Evolutionary conservation across 192 early-diverging fungal genomes (phyloP).

Genomic region (Phycomyces nitens): DNA sequence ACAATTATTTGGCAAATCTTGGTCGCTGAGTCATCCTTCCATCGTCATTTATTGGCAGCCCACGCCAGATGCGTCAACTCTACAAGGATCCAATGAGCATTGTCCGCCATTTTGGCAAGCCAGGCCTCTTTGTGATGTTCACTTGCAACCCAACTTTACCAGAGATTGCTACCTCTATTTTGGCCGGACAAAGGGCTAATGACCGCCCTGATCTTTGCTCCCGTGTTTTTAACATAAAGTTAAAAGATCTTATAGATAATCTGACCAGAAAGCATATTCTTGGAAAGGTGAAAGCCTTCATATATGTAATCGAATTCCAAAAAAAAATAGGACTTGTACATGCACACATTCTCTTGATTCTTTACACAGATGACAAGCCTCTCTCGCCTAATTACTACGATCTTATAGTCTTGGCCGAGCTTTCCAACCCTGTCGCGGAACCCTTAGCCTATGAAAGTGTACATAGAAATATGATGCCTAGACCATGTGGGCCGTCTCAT

Average conservation of each 20-base stretch:
- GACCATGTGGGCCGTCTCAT: slow-evolving; percentile 11
- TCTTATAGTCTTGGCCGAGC: slow-evolving; percentile 2
- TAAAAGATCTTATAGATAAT: slow-evolving; percentile 17
- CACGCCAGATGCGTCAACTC: too few species aligned
- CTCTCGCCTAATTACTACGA: too few species aligned
- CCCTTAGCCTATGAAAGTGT: slow-evolving; percentile 11
- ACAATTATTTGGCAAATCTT: too few species aligned
- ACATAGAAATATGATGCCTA: slow-evolving; percentile 4
- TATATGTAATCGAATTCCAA: slow-evolving; percentile 36
- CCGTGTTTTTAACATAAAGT: slow-evolving; percentile 20
- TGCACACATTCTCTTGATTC: slow-evolving; percentile 33
- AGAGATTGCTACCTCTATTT: background rate
- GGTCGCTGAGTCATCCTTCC: too few species aligned
- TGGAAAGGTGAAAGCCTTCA: slow-evolving; percentile 23
- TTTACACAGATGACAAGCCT: slow-evolving; percentile 12
- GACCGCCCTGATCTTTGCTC: slow-evolving; percentile 20
- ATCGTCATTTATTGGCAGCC: too few species aligned
- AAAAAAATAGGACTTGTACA: slow-evolving; percentile 34
- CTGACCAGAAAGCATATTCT: slow-evolving; percentile 9
- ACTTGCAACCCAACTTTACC: slow-evolving; percentile 21
- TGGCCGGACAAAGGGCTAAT: background rate
- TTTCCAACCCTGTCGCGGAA: background rate
- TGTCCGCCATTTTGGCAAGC: background rate
- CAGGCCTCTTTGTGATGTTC: slow-evolving; percentile 23
- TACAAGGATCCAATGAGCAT: slow-evolving; percentile 33